Evolutionary conservation across 2,329 filamentous ascomycete genomes (phyloP), one percentile per base, ranked within the genome.

Genomic region (Neopestalotiopsis sp.): DNA sequence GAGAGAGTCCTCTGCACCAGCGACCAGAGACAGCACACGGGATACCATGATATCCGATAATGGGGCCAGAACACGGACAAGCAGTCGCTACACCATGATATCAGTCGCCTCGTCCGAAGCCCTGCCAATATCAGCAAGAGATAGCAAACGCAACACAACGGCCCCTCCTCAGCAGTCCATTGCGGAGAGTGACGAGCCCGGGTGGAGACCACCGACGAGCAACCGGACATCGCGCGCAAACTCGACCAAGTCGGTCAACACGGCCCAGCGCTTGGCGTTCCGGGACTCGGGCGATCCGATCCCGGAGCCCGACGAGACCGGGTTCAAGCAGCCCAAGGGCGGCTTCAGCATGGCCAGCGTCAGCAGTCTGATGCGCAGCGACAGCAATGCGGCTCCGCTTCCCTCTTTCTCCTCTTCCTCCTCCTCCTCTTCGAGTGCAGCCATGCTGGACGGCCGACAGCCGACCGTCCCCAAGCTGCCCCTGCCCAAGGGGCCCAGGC

Each of bases 241-340:
- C 17, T 62, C 59, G 4, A 62, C 20, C 2, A 62, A 62, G 12
- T 62, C 59, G 28, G 61, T 73, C 64, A 72, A 64, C 20, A 74
- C 67, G 59, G 72, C 72, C 32, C 70, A 74, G 57, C 74, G 74
- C 1, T 72, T 77, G 57, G 70, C 70, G 12, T 78, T 78, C 70
- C 74, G 76, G 24, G 76, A 78, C 64, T 77, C 75, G 65, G 76
- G 74, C 68, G 76, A 78, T 17, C 58, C 75, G 9, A 73, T 76
- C 32, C 76, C 75, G 5, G 72, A 73, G 71, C 63, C 68, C 71
- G 49, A 73, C 74, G 9, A 72, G 69, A 49, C 30, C 24, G 28
- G 42, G 9, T 34, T n/a, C 13, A 13, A 67, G 58, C 63, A 30
- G 12, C 20, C 32, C 64, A 17, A 34, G 63, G 63, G 49, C 53